phyloP scores from a whole-genome alignment of 768 basidiomycete genomes.

The Boletus insuetus region DNA sequence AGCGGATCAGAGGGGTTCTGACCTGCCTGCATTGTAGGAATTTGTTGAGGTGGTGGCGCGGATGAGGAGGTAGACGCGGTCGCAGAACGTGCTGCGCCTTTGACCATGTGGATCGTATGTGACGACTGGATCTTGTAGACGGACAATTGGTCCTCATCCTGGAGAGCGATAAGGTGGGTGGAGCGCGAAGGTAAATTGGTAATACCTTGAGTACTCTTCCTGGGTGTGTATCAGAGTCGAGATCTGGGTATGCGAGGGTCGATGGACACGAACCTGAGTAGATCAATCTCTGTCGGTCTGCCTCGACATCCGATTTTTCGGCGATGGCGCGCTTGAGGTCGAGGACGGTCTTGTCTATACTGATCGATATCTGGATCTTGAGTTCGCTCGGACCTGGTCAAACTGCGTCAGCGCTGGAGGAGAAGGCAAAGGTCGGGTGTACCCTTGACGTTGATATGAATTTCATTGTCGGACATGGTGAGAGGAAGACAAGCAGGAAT shows the following conservation, averaged over 20 bases:
- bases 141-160: conserved; percentile 83
- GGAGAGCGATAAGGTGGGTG: conserved; percentile 10
- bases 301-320: conserved; percentile 78
- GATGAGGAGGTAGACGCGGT: conserved; percentile 36
- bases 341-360: conserved; percentile 76
- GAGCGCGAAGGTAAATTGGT: neutral
- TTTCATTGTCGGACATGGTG: conserved; percentile 58
- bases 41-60: conserved; percentile 37
- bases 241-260: neutral
- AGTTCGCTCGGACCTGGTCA: conserved; percentile 79
- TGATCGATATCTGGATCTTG: conserved; percentile 85
- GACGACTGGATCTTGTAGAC: conserved; percentile 87
- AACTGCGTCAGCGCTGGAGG: neutral
- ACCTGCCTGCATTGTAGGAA: conserved; percentile 88
- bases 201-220: conserved; percentile 73
- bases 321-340: conserved; percentile 93
- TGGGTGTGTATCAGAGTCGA: conserved; percentile 19
- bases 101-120: conserved; percentile 94
- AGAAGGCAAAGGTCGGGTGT: neutral
- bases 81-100: conserved; percentile 59
- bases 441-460: conserved; percentile 74
- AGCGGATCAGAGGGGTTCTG: conserved; percentile 87
- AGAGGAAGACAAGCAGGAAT: conserved; percentile 8
- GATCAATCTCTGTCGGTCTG: conserved; percentile 86
- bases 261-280: conserved; percentile 67